These are phyloP conservation scores for Trifolium dubium DNA, from an alignment of 306 rosid genomes.

Conservation along the genomic window DNA sequence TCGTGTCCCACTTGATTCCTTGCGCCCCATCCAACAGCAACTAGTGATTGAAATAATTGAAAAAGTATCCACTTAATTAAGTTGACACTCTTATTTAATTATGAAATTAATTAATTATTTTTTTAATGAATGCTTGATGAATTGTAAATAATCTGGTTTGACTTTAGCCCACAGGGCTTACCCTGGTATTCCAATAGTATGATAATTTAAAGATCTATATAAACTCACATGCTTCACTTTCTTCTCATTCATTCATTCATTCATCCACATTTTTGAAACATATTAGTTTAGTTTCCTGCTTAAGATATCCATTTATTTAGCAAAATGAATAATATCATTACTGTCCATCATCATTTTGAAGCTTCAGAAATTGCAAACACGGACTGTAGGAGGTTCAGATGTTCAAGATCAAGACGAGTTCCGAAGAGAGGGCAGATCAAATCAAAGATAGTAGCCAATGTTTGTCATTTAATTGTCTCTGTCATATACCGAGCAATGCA, in stretches of 20 bases:
- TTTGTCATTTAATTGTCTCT: constrained; percentile 36
- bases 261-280: background rate
- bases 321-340: background rate
- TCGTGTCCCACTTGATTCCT: background rate
- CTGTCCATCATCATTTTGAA: background rate
- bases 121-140: background rate
- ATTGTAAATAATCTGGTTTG: background rate
- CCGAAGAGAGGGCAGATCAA: constrained; percentile 47
- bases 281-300: background rate
- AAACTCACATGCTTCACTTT: background rate
- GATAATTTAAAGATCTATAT: background rate
- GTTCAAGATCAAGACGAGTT: constrained; percentile 2
- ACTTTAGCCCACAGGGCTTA: background rate
- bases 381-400: background rate
- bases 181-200: background rate
- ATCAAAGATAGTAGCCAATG: constrained; percentile 43
- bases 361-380: background rate
- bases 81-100: background rate
- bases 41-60: background rate
- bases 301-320: background rate
- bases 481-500: constrained; percentile 13
- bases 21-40: background rate
- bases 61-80: background rate
- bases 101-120: background rate
- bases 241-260: background rate